phyloP scores from a whole-genome alignment of 116 monocot species.

The Cymodocea nodosa region DNA sequence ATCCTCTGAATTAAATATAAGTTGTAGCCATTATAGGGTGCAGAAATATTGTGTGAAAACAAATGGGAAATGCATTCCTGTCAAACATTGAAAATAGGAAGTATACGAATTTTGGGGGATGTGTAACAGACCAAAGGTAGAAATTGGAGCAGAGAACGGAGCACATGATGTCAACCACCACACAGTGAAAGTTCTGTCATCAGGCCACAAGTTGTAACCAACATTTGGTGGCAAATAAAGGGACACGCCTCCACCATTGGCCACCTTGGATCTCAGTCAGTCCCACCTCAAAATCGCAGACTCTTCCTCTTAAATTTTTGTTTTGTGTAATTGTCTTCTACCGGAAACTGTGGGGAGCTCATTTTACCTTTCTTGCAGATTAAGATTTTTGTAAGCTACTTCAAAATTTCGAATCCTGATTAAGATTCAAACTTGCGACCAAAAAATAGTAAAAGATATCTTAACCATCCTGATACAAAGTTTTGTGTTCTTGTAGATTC shows the following conservation, averaged over 20 bases:
- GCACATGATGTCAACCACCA: background rate
- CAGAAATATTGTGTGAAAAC: background rate
- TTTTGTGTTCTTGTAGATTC: background rate
- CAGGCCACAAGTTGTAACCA: background rate
- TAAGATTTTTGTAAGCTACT: too few relatives aligned
- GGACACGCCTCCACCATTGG: conserved; percentile 3
- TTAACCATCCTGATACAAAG: too few relatives aligned
- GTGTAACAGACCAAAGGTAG: too few relatives aligned
- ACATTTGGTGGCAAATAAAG: background rate
- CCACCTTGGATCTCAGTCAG: conserved; percentile 14
- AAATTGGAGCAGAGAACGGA: background rate
- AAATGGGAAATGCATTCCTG: too few relatives aligned
- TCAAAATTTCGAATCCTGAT: too few relatives aligned
- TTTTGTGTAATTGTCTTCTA: background rate
- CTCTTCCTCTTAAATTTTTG: background rate
- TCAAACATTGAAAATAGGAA: background rate
- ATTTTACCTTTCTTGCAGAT: too few relatives aligned
- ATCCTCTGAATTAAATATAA: too few relatives aligned
- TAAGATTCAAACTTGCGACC: too few relatives aligned
- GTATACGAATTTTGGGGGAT: background rate
- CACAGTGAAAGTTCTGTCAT: background rate
- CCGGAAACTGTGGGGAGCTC: background rate
- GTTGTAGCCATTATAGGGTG: background rate
- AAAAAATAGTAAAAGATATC: too few relatives aligned
- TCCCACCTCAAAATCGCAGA: background rate